Percentiles rank a stretch among this genome's conserved stretches.
Evolutionary conservation across 768 basidiomycete genomes (phyloP).

Genomic region (Wakefieldia striispora): DNA sequence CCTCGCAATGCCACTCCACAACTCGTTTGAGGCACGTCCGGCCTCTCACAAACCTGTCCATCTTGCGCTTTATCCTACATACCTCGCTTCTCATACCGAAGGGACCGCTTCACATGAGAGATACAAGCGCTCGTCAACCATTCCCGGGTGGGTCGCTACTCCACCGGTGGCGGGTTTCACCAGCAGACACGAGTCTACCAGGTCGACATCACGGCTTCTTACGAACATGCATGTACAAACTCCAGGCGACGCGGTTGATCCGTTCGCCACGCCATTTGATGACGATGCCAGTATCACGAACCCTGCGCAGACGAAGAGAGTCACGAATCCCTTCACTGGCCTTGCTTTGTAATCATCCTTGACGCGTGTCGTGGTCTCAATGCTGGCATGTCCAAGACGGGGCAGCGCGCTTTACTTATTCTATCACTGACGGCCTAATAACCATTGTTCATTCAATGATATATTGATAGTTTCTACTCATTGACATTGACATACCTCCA

Average conservation of each 20-base stretch:
- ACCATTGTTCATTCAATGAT: conserved; percentile 6
- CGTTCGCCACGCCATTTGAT: conserved; percentile 80
- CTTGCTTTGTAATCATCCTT: conserved; percentile 29
- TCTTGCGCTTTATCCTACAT: conserved; percentile 17
- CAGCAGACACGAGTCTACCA: conserved; percentile 20
- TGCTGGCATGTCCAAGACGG: neutral
- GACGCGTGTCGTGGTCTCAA: neutral
- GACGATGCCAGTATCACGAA: conserved; percentile 51
- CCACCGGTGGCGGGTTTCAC: conserved; percentile 14
- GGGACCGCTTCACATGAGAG: conserved; percentile 11
- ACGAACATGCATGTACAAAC: conserved; percentile 43
- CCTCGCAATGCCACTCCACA: conserved; percentile 42
- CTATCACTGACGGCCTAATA: conserved; percentile 14
- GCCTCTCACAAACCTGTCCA: conserved; percentile 15
- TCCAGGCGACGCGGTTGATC: conserved; percentile 37
- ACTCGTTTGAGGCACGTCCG: conserved; percentile 34
- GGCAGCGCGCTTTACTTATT: conserved; percentile 5
- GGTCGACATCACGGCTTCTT: conserved; percentile 44
- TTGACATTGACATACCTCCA: conserved; percentile 1
- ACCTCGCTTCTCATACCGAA: conserved; percentile 5
- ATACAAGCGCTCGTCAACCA: conserved; percentile 23
- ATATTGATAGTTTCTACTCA: conserved; percentile 10
- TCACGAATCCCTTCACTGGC: conserved; percentile 52
- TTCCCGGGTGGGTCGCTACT: conserved; percentile 11
- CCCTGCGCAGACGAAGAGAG: conserved; percentile 39